Conservation (phyloP, 2,329 filamentous ascomycete species). For the Botryotinia calthae region DNA sequence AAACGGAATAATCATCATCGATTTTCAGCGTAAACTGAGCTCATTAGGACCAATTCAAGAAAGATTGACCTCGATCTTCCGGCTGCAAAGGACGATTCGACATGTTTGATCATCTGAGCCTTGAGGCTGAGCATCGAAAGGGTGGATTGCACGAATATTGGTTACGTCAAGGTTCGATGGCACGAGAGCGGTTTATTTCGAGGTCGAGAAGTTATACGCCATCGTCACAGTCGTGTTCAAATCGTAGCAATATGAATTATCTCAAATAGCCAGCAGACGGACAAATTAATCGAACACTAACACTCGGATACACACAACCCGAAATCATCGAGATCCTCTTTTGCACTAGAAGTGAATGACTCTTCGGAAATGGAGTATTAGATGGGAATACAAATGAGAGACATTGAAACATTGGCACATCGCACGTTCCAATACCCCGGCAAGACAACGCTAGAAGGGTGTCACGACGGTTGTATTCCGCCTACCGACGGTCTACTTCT, state of each 20-base stretch:
- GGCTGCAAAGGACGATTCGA: neutral
- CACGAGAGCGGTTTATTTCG: neutral
- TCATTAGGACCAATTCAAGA: neutral
- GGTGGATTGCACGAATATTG: neutral
- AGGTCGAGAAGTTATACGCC: neutral
- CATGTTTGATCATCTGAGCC: neutral
- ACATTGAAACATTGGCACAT: slow-evolving; percentile 1
- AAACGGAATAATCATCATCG: neutral
- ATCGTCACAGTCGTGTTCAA: neutral
- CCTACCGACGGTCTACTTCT: neutral
- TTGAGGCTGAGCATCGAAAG: neutral
- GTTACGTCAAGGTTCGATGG: neutral
- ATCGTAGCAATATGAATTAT: neutral
- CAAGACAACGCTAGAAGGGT: neutral
- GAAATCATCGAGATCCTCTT: neutral
- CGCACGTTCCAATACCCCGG: slow-evolving; percentile 2
- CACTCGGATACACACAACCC: neutral
- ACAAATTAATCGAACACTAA: slow-evolving; percentile 1
- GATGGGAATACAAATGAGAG: neutral
- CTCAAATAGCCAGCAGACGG: neutral
- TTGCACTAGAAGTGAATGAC: neutral
- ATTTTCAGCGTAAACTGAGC: neutral
- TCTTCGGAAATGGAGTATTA: neutral
- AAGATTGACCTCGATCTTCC: neutral
- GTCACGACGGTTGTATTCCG: neutral